Base-by-base conservation (phyloP, 345 rosid species). In the Firmiana major region DNA sequence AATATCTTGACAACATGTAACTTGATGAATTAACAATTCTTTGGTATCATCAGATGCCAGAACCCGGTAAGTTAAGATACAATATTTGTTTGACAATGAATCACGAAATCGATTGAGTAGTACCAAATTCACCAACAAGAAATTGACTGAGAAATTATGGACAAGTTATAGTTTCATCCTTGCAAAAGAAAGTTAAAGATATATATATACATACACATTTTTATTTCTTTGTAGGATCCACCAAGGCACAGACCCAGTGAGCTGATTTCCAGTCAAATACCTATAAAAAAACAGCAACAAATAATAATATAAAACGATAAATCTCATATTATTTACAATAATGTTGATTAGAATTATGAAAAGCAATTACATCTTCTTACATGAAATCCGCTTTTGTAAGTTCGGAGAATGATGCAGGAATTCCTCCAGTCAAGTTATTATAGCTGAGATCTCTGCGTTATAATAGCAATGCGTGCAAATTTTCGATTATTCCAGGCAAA, bases 361-460 rank as follows among this genome's bases (percentile, higher is more conserved):
- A 21, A 13, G 3, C 21, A 76, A 22, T 67, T 51, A 34, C 46
- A 59, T 36, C 54, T 67, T 76, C 98, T 86, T 85, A 94, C 97
- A 92, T 72, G 85, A 90, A 92, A 79, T 94, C 92, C 11, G 82
- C 85, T 87, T 86, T 92, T 63, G 75, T 78, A 76, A 88, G 69
- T 8, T 74, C 65, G 48, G 58, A 62, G 78, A 92, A 94, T 13
- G 92, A 82, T 55, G 79, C 2, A 5, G 97, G 97, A 85, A 94
- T 85, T 83, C 84, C 83, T 71, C 97, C 94, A 19, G 83, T 90
- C 78, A 94, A 77, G 75, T 80, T 86, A 77, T 94, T 94, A 81
- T 88, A 92, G 83, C 94, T 94, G 74, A 94, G 89, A 81, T 94
- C 98, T 77, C 97, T 94, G 82, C 88, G 89, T 7, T 16, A 66